Base-by-base conservation (phyloP, 108 stramenopile species). In the Tribonema minus region DNA sequence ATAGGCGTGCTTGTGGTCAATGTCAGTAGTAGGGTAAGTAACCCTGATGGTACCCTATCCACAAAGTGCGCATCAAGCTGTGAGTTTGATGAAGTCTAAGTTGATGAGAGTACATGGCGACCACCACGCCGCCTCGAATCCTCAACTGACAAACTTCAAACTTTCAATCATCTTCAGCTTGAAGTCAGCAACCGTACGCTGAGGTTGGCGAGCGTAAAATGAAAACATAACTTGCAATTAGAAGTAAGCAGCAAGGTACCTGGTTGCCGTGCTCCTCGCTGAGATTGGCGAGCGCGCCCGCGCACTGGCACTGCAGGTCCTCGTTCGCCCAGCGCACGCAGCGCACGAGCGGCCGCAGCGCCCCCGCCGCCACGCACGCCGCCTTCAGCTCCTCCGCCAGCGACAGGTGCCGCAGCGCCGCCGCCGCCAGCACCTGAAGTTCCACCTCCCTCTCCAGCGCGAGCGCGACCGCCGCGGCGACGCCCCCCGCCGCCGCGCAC, bases 211-310 rank as follows among this genome's bases (percentile, higher is more conserved):
- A n/a, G n/a, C n/a, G n/a, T n/a, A n/a, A n/a, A 54, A 9, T 54
- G 20, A 54, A 54, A 9, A 54, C 46, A 54, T 54, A 54, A 20
- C 9, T 20, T 15, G 46, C 46, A 54, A 54, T 65, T 46, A 3
- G 46, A 54, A 54, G 46, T 54, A 15, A 15, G 46, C 20, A 54
- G 46, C 46, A n/a, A n/a, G n/a, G 46, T 54, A 86, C 68, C 69
- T 91, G 92, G 79, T 91, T 91, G 63, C 87, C 82, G 25, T 68
- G 82, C 37, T 84, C 85, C 70, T 90, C 91, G 33, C 86, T 86
- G 62, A 91, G 71, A 77, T 92, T 92, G 29, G 91, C 92, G 58
- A 92, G 61, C 5, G 89, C 62, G 28, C 90, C 92, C 23, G 91
- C 90, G 70, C 86, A 62, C 83, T 92, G 91, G 64, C 86, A 88